Conservation (phyloP, 441 rosid species). For the Rhodomyrtus psidioides region DNA sequence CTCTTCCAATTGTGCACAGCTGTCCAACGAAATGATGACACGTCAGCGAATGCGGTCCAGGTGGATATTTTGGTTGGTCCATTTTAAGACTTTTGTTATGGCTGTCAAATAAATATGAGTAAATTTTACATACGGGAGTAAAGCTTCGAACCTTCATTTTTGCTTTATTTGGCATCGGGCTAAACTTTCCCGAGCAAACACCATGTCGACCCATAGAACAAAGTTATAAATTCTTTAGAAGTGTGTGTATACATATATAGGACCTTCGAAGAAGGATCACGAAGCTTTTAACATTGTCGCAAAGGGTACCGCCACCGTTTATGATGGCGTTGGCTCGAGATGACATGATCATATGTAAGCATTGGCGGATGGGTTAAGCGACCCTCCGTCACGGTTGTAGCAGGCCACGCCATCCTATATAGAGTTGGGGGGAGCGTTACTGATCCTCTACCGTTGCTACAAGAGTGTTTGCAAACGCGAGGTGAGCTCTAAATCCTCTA, state of each 20-base stretch:
- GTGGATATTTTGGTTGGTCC: background rate
- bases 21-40: background rate
- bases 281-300: background rate
- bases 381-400: background rate
- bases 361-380: rapidly evolving
- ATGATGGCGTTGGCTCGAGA: background rate
- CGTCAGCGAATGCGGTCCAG: background rate
- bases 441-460: rapidly evolving
- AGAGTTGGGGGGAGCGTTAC: background rate
- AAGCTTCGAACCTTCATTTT: background rate
- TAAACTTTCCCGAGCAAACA: background rate
- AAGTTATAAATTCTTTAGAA: no score
- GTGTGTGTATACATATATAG: no score
- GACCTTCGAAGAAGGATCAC: background rate
- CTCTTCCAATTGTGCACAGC: no score
- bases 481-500: rapidly evolving
- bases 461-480: rapidly evolving
- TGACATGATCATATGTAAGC: background rate
- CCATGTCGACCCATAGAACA: no score
- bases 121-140: background rate
- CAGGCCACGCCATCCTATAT: rapidly evolving
- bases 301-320: rapidly evolving
- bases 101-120: no score
- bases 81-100: background rate
- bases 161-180: background rate